Base-by-base conservation (phyloP, 2,329 filamentous ascomycete species). In the Xylariaceae sp. region DNA sequence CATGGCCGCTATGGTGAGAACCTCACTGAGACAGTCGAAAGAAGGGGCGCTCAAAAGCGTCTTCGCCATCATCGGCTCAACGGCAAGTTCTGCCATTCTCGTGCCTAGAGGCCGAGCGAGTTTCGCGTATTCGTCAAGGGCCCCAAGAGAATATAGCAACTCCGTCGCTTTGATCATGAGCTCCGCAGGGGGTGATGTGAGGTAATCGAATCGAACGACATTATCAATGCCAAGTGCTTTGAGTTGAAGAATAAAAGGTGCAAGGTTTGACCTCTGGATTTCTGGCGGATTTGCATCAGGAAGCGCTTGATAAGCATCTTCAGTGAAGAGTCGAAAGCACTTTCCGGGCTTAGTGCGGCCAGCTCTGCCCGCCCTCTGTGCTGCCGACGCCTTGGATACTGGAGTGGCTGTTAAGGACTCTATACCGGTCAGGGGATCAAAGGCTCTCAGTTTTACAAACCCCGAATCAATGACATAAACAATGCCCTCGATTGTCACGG, bases 221-320 rank as follows among this genome's bases (percentile, higher is more conserved):
- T 99, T 98, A 73, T 97, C 93, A 64, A 98, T 96, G 0, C 95
- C 95, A 1, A 99, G 80, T 1, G 95, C 94, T 75, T 98, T 96
- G 34, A 99, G 86, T 69, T 98, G 94, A 39, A 99, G 81, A 34
- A 98, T 84, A 2, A 92, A 87, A 0, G 92, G 91, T 0, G 94
- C 92, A 19, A 99, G 82, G 68, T 98, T 96, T 1, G 91, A 93
- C 46, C 95, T 86, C 69, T 97, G 93, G 28, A 98, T 92, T 73
- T 99, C 95, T 0, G 95, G 95, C 2, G 91, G 79, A 8, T 91
- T 96, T 24, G 87, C 82, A 57, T 90, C 87, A 1, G 86, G 81
- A 4, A 99, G 79, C 2, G 74, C 71, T 31, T 83, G 77, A 70
- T 87, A 96, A 2, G 83, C 80, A 17, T 85, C 77, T 75, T 97